Evolutionary conservation across 169 alveolate genomes (phyloP).

Genomic region (Babesia gibsoni): DNA sequence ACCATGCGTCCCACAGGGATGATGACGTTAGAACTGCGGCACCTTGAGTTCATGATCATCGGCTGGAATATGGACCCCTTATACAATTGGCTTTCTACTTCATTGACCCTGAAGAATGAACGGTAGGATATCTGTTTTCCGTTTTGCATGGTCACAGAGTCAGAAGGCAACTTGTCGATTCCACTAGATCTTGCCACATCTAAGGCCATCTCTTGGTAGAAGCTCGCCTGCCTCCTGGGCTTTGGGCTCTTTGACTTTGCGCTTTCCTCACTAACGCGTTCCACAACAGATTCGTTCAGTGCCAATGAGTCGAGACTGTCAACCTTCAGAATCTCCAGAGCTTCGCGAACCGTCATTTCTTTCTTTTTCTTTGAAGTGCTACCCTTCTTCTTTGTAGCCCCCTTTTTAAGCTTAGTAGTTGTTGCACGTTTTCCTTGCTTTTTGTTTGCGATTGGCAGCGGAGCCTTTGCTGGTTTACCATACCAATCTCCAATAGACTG

Average conservation of each 20-base stretch:
- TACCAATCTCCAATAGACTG: too few relatives aligned
- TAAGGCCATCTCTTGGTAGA: background rate
- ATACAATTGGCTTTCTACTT: constrained; percentile 20
- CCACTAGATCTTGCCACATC: background rate
- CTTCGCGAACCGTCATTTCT: constrained; percentile 50
- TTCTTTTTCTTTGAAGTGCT: background rate
- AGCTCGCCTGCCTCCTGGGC: background rate
- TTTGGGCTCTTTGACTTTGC: background rate
- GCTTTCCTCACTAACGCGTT: background rate
- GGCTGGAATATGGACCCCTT: constrained; percentile 41
- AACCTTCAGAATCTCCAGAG: constrained; percentile 39
- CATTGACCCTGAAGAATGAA: constrained; percentile 32
- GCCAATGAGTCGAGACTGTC: constrained; percentile 2
- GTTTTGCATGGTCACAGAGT: constrained; percentile 12
- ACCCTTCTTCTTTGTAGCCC: background rate
- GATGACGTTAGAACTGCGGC: constrained; percentile 44
- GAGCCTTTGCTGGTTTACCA: too few relatives aligned
- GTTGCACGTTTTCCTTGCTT: background rate
- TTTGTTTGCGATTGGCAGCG: too few relatives aligned
- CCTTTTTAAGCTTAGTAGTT: background rate
- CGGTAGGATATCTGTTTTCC: constrained; percentile 14
- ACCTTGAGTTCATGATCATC: constrained; percentile 39
- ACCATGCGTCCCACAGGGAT: constrained; percentile 35
- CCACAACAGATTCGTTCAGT: too few relatives aligned
- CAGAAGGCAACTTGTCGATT: background rate